Conservation (phyloP, 2,329 filamentous ascomycete genomes). For the Neospermospora avenae region DNA sequence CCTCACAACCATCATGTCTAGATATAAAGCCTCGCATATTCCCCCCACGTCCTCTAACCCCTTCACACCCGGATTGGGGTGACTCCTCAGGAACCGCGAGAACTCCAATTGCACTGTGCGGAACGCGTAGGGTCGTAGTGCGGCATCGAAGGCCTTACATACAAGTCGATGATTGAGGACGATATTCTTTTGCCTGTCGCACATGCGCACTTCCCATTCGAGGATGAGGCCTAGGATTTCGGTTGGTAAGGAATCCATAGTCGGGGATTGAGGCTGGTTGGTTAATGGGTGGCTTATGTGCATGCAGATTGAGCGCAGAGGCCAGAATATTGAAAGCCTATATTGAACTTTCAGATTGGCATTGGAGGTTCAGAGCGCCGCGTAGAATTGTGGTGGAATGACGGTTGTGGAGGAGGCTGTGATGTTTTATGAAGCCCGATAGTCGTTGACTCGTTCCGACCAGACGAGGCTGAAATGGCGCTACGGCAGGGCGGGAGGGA, state of each 20-base stretch:
- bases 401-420: not conserved
- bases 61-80: constrained; percentile 38
- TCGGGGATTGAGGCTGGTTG: not conserved
- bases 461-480: constrained; percentile 3
- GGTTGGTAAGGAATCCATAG: constrained; percentile 45
- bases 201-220: constrained; percentile 39
- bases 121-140: constrained; percentile 45
- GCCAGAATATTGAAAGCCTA: not conserved
- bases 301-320: not conserved
- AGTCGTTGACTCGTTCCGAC: not conserved
- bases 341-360: not conserved
- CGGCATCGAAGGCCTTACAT: constrained; percentile 46
- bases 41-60: constrained; percentile 45
- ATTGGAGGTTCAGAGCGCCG: not conserved
- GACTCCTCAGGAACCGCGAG: constrained; percentile 41
- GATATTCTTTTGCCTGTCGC: constrained; percentile 42
- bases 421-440: constrained; percentile 2
- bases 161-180: constrained; percentile 47
- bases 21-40: constrained; percentile 47
- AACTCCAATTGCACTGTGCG: constrained; percentile 50
- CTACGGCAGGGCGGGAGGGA: not conserved
- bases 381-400: not conserved
- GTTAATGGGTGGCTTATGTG: not conserved
- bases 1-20: constrained; percentile 52
- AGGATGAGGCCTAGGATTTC: constrained; percentile 49